Evolutionary conservation across 176 grass and related monocot genomes (phyloP).

Genomic region (Phragmites australis): DNA sequence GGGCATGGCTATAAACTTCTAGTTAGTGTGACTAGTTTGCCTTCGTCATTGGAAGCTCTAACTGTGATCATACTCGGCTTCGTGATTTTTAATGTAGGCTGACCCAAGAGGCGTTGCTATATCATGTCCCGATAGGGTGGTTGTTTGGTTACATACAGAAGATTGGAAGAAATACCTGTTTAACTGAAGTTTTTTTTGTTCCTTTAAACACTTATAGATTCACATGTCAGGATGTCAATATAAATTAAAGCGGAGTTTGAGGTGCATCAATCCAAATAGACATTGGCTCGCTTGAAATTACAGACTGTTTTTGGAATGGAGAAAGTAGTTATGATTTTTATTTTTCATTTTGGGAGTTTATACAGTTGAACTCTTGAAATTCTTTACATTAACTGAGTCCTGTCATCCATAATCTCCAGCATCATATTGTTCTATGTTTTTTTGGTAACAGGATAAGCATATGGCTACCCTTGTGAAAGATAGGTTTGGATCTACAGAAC

Average conservation of each 20-base stretch:
- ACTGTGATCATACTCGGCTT: neutral
- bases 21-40: neutral
- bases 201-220: neutral
- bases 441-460: constrained; percentile 63
- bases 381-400: neutral
- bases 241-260: neutral
- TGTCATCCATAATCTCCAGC: constrained; percentile 6
- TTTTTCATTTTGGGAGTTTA: neutral
- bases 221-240: neutral
- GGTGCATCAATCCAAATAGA: neutral
- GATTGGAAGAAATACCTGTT: neutral
- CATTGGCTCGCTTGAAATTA: neutral
- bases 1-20: neutral
- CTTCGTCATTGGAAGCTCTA: neutral
- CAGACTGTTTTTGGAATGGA: neutral
- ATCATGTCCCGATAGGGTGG: neutral
- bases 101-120: neutral
- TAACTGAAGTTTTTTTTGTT: neutral
- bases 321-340: neutral
- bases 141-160: neutral
- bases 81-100: neutral
- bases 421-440: neutral
- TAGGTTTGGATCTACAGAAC: constrained; percentile 72
- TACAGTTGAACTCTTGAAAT: neutral
- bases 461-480: constrained; percentile 82